Percentiles rank a stretch among this genome's conserved stretches.
phyloP scores from a whole-genome alignment of 306 rosid genomes.

The Arachis stenosperma region DNA sequence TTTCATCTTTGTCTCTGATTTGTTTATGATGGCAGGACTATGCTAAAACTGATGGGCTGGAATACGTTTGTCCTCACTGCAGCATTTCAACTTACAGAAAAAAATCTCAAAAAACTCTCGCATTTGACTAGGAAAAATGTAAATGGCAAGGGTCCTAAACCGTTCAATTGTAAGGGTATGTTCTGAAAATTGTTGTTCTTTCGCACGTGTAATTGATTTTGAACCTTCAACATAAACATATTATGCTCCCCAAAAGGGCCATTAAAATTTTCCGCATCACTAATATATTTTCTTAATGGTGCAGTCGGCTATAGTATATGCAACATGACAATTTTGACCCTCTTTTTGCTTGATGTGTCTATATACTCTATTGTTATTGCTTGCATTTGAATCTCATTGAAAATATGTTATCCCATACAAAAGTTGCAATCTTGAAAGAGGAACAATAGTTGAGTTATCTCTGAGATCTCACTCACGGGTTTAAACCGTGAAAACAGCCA shows the following conservation, averaged over 20 bases:
- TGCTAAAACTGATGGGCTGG: constrained; percentile 96
- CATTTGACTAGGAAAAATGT: constrained; percentile 3
- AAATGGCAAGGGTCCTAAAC: constrained; percentile 33
- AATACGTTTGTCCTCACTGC: constrained; percentile 94
- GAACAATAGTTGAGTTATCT: too few relatives aligned
- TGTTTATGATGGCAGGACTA: constrained; percentile 65
- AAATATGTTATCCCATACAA: too few relatives aligned
- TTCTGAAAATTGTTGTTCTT: constrained; percentile 38
- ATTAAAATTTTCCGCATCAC: constrained; percentile 20
- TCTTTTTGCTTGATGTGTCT: constrained; percentile 14
- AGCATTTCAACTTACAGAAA: constrained; percentile 80
- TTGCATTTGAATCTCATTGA: not conserved
- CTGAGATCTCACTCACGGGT: too few relatives aligned
- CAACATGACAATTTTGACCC: constrained; percentile 21
- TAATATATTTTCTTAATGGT: not conserved
- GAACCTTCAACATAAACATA: constrained; percentile 8
- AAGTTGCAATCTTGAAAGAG: too few relatives aligned
- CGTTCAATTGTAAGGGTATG: constrained; percentile 23
- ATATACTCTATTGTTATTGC: not conserved
- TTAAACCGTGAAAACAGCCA: too few relatives aligned
- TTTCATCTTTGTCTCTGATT: not conserved
- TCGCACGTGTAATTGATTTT: constrained; percentile 13
- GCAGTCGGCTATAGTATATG: not conserved
- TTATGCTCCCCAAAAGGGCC: constrained; percentile 29
- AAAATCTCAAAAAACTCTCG: constrained; percentile 68